phyloP scores from a whole-genome alignment of 2,329 filamentous ascomycete species.

The Onygenales sp. region DNA sequence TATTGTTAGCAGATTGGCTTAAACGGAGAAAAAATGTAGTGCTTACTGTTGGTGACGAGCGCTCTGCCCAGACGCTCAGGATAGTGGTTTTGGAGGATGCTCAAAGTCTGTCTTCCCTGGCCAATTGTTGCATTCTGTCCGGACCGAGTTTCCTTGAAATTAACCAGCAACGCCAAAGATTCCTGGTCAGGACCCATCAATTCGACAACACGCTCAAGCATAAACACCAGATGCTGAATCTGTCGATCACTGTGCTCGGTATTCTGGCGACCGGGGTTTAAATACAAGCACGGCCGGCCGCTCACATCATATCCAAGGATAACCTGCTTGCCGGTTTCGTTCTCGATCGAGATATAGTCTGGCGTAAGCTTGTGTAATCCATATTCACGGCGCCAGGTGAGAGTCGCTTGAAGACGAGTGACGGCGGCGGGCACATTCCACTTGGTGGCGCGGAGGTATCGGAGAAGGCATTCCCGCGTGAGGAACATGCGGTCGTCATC shows the following conservation, averaged over 20 bases:
- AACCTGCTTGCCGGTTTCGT: slow-evolving; percentile 93
- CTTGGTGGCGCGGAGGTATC: slow-evolving; percentile 88
- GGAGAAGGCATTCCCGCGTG: slow-evolving; percentile 81
- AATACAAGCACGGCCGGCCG: slow-evolving; percentile 79
- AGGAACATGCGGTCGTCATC: slow-evolving; percentile 83
- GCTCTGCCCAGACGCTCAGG: slow-evolving; percentile 84
- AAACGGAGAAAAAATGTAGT: neutral
- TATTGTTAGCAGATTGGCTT: neutral
- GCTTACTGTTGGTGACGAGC: slow-evolving; percentile 75
- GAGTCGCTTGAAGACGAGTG: slow-evolving; percentile 68
- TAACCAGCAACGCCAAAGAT: slow-evolving; percentile 76
- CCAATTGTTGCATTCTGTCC: slow-evolving; percentile 67
- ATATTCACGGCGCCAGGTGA: slow-evolving; percentile 86
- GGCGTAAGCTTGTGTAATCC: slow-evolving; percentile 63
- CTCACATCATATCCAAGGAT: slow-evolving; percentile 79
- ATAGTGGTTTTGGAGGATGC: slow-evolving; percentile 91
- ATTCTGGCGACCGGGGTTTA: slow-evolving; percentile 86
- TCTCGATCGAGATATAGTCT: slow-evolving; percentile 86
- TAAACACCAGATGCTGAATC: slow-evolving; percentile 88
- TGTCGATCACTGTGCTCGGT: slow-evolving; percentile 78
- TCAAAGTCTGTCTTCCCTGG: slow-evolving; percentile 72
- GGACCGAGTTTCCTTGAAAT: slow-evolving; percentile 73
- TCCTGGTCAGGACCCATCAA: slow-evolving; percentile 82
- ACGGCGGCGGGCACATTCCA: slow-evolving; percentile 70
- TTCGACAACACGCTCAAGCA: slow-evolving; percentile 84